A percentile compares a stretch with the other conserved stretches of the same genome.
Evolutionary conservation across 2,329 filamentous ascomycete species (phyloP).

Genomic region (Canariomyces notabilis): DNA sequence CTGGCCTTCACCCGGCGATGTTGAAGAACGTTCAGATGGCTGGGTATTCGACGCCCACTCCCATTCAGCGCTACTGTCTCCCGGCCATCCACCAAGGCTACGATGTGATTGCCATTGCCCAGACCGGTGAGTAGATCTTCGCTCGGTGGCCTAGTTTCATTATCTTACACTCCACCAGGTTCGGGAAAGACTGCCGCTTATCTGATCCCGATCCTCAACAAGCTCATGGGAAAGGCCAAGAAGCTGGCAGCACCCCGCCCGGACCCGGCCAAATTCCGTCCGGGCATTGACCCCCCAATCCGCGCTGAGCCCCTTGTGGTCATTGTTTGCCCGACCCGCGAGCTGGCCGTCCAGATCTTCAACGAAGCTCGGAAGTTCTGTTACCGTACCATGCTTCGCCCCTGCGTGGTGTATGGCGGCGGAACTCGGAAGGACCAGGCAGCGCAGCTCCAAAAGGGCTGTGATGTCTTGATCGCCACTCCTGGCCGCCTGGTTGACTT

Average conservation of each 20-base stretch:
- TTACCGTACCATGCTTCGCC: conserved; percentile 91
- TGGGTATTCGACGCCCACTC: conserved; percentile 69
- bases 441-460: conserved; percentile 71
- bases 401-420: conserved; percentile 85
- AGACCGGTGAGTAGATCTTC: conserved; percentile 67
- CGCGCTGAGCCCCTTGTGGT: conserved; percentile 84
- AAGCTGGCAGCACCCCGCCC: conserved; percentile 77
- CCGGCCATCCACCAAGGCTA: conserved; percentile 71
- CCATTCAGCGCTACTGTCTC: conserved; percentile 81
- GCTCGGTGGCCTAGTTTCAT: neutral
- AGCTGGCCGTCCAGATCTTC: conserved; percentile 91
- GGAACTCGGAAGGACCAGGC: conserved; percentile 66
- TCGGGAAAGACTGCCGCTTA: conserved; percentile 96
- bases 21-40: conserved; percentile 69
- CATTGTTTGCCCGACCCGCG: conserved; percentile 79
- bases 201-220: conserved; percentile 80
- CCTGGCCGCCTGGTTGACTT: conserved; percentile 84
- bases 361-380: conserved; percentile 89
- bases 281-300: conserved; percentile 42
- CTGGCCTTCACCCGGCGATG: conserved; percentile 82
- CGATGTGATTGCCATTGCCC: conserved; percentile 84
- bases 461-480: conserved; percentile 82
- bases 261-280: conserved; percentile 51
- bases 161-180: conserved; percentile 47
- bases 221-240: conserved; percentile 93